phyloP scores from a whole-genome alignment of 202 grass and related monocot species.

The Zoysia matrella region DNA sequence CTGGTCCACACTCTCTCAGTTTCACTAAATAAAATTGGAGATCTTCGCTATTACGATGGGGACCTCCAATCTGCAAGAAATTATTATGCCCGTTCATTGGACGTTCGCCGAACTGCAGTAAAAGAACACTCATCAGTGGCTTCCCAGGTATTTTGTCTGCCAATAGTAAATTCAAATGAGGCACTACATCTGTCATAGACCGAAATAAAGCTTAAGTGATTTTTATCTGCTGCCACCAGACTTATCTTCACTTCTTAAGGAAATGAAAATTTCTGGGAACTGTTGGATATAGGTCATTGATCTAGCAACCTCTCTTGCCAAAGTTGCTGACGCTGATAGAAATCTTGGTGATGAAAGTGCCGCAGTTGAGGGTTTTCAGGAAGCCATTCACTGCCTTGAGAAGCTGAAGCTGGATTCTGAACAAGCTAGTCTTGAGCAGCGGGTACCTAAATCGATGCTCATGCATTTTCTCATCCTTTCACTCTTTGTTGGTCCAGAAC shows the following conservation, averaged over 20 bases:
- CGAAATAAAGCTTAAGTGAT: background rate
- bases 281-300: constrained; percentile 73
- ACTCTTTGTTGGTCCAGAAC: background rate
- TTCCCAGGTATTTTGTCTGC: constrained; percentile 69
- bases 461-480: background rate
- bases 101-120: constrained; percentile 75
- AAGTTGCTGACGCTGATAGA: constrained; percentile 92
- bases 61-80: constrained; percentile 85
- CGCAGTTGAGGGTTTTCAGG: constrained; percentile 69
- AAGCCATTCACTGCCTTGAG: constrained; percentile 88
- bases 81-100: constrained; percentile 85
- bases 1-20: constrained; percentile 92
- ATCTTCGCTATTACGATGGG: constrained; percentile 85
- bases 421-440: constrained; percentile 63
- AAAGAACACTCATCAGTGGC: constrained; percentile 75
- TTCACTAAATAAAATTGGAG: constrained; percentile 97
- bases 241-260: constrained; percentile 9
- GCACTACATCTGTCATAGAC: background rate
- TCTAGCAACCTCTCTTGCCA: constrained; percentile 90
- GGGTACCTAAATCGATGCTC: constrained; percentile 48
- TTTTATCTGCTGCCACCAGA: background rate
- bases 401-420: constrained; percentile 80
- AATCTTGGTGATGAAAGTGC: constrained; percentile 76
- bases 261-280: constrained; percentile 6
- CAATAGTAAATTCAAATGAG: background rate